Conservation (phyloP, 2,329 filamentous ascomycete genomes). For the Beauveria sp. region DNA sequence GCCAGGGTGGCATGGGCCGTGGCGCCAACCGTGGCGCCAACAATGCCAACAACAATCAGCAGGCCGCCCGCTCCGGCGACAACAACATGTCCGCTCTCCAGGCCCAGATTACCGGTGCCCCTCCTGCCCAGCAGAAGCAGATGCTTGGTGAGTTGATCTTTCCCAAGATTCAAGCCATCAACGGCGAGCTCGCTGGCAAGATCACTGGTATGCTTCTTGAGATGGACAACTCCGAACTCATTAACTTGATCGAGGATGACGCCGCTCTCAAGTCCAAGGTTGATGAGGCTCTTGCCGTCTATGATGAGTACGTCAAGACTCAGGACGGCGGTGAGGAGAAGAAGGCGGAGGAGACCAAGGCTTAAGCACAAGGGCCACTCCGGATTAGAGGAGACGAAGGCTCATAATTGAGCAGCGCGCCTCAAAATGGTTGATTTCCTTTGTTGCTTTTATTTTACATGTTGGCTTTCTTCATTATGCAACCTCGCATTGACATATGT, state of each 20-base stretch:
- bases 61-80: slow-evolving; percentile 30
- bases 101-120: slow-evolving; percentile 47
- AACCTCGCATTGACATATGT: neutral
- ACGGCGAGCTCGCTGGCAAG: slow-evolving; percentile 95
- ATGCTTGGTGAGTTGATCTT: slow-evolving; percentile 96
- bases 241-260: slow-evolving; percentile 90
- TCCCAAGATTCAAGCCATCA: slow-evolving; percentile 93
- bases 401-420: slow-evolving; percentile 18
- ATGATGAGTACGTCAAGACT: slow-evolving; percentile 93
- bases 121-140: slow-evolving; percentile 87
- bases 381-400: slow-evolving; percentile 31
- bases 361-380: slow-evolving; percentile 18
- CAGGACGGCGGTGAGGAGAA: slow-evolving; percentile 44
- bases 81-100: slow-evolving; percentile 39
- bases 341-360: slow-evolving; percentile 37
- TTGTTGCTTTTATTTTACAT: slow-evolving; percentile 14
- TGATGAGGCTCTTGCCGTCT: slow-evolving; percentile 92
- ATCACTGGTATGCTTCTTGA: slow-evolving; percentile 99
- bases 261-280: slow-evolving; percentile 88
- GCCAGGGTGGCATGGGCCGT: slow-evolving; percentile 43
- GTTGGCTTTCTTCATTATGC: slow-evolving; percentile 9
- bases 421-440: slow-evolving; percentile 18
- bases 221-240: slow-evolving; percentile 93
- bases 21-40: slow-evolving; percentile 38
- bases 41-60: slow-evolving; percentile 36